These are phyloP conservation scores for Cyberlindnera mrakii DNA, from an alignment of 805 yeast genomes.

Conservation along the genomic window DNA sequence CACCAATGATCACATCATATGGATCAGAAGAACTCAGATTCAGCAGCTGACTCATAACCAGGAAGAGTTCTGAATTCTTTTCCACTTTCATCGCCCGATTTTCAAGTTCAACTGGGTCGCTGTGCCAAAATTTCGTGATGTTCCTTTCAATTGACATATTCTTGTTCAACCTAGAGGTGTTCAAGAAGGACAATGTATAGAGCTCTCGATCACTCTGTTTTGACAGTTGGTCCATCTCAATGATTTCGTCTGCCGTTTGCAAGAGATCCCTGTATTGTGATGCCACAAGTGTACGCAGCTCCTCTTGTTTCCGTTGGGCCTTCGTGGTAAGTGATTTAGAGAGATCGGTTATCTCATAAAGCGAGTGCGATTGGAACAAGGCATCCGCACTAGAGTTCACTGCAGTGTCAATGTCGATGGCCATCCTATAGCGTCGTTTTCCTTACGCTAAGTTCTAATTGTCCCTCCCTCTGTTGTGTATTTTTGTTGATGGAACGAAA, in stretches of 20 bases:
- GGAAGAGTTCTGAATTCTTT: conserved; percentile 8
- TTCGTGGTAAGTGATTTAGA: conserved; percentile 5
- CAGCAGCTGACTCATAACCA: conserved; percentile 12
- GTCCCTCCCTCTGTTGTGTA: not conserved
- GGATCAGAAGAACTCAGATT: conserved; percentile 7
- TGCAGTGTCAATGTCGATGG: conserved; percentile 5
- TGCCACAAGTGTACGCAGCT: conserved; percentile 20
- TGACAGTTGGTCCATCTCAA: conserved; percentile 17
- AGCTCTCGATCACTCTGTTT: conserved; percentile 14
- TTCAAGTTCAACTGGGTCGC: not conserved
- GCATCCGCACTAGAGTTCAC: not conserved
- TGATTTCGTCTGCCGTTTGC: conserved; percentile 22
- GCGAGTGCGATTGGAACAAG: conserved; percentile 5
- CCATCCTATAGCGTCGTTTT: not conserved
- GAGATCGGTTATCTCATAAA: conserved; percentile 8
- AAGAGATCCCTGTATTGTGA: conserved; percentile 22
- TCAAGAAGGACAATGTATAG: conserved; percentile 19
- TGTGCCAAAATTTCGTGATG: conserved; percentile 3
- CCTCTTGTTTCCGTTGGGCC: conserved; percentile 11
- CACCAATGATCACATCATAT: conserved; percentile 1
- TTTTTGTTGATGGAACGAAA: too few relatives aligned
- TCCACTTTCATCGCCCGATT: conserved; percentile 2
- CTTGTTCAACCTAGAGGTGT: conserved; percentile 7
- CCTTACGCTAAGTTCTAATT: not conserved
- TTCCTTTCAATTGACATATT: conserved; percentile 13